Evolutionary conservation across 345 rosid genomes (phyloP), one percentile per base, ranked within the genome.

Genomic region (Moringa oleifera): DNA sequence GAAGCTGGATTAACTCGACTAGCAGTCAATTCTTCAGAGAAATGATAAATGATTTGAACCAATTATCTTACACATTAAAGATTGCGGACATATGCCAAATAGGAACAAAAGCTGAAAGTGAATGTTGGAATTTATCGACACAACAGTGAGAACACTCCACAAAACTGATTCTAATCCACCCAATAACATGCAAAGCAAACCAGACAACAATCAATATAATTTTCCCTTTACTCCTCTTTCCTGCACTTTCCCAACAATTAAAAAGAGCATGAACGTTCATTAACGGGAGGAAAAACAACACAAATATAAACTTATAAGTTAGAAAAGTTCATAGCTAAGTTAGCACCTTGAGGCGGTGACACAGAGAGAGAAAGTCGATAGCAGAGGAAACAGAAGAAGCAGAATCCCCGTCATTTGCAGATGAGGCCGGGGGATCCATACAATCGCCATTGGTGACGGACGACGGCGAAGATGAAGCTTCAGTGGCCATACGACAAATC

Each of bases 291-390:
- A 17, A 41, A 20, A 36, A 17, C 12, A 9, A 61, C n/a, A 45
- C 25, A n/a, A 16, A 17, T 57, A 54, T 59, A 58, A 23, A 10
- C 18, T n/a, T 0, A 7, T 8, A 49, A 18, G 0, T 0, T 5
- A 17, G 22, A 12, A 51, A n/a, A 23, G 11, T 21, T 19, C 2
- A 6, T 33, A 59, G 1, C 0, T 9, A 52, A 61, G 61, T 22
- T 28, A 12, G 25, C 53, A 89, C 98, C 88, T 93, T 93, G 64
- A 93, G 97, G 58, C 85, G 85, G 79, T 90, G 85, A 58, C 97
- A 88, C 28, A 90, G 85, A n/a, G 96, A 73, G 76, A 93, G 97
- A 55, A 93, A 90, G 70, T 93, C 98, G 23, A 93, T 75, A 7
- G 86, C 95, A 23, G 97, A 86, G 15, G 88, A 71, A 64, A 83